Percentiles rank a stretch among this genome's conserved stretches.
Evolutionary conservation across 108 stramenopile species (phyloP).

Genomic region (Epipyxis sp.): DNA sequence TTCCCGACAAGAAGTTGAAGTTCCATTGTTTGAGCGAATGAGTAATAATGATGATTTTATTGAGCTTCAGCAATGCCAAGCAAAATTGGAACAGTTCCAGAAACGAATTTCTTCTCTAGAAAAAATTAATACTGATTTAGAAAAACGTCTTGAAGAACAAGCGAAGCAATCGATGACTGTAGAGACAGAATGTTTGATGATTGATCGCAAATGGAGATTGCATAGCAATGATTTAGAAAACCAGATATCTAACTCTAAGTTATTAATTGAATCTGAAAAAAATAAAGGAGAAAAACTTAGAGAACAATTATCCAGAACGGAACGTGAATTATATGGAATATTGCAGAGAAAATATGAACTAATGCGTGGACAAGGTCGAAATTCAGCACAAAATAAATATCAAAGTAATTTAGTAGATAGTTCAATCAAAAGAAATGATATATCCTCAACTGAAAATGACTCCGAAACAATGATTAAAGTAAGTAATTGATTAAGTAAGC

Average conservation of each 20-base stretch:
- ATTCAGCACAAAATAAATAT: not conserved
- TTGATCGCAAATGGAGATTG: not conserved
- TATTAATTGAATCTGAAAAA: not conserved
- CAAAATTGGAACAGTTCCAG: not conserved
- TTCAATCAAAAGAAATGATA: not conserved
- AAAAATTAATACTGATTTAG: conserved; percentile 19
- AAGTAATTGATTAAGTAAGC: too few relatives aligned
- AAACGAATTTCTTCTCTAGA: not conserved
- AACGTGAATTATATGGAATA: conserved; percentile 30
- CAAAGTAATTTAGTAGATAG: not conserved
- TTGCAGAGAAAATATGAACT: conserved; percentile 26
- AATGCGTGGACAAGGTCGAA: not conserved
- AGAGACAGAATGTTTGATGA: conserved; percentile 12
- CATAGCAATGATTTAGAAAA: conserved; percentile 18
- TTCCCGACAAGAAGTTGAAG: not conserved
- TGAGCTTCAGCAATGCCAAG: not conserved
- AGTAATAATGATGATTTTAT: not conserved
- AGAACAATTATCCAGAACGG: conserved; percentile 21
- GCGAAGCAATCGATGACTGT: conserved; percentile 10
- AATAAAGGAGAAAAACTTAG: not conserved
- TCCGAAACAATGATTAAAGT: too few relatives aligned
- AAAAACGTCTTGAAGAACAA: conserved; percentile 17
- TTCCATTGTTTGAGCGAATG: not conserved
- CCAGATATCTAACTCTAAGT: not conserved
- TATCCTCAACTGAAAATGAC: not conserved